These are phyloP conservation scores for Alternaria sp. DNA, from an alignment of 2,329 filamentous ascomycete genomes.

Conservation along the genomic window DNA sequence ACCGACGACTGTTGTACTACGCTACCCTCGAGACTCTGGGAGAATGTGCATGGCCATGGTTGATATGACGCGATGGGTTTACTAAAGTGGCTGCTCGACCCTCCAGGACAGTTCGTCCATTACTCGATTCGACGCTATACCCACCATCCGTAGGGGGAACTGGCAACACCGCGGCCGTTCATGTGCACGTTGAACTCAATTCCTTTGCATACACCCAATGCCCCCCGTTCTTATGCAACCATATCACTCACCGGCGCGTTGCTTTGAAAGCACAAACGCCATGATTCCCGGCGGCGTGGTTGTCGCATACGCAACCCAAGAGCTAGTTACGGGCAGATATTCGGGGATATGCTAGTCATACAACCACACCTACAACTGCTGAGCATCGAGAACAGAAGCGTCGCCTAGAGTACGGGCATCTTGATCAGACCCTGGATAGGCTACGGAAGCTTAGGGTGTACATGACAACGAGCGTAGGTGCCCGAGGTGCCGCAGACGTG, in stretches of 20 bases:
- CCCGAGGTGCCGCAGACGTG: not conserved
- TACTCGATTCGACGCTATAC: not conserved
- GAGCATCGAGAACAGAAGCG: not conserved
- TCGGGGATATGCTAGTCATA: conserved; percentile 9
- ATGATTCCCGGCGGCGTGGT: not conserved
- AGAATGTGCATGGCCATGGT: not conserved
- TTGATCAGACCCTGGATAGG: not conserved
- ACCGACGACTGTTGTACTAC: not conserved
- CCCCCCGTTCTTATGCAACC: not conserved
- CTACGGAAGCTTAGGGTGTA: not conserved
- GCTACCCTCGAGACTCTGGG: not conserved
- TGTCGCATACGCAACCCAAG: not conserved
- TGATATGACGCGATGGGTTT: not conserved
- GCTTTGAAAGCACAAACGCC: not conserved
- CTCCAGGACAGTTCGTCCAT: not conserved
- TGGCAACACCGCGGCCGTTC: conserved; percentile 3
- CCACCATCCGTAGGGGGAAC: not conserved
- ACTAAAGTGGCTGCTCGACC: too few relatives aligned
- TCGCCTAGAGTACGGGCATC: not conserved
- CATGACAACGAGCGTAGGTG: not conserved
- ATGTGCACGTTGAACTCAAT: not conserved
- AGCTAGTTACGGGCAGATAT: not conserved
- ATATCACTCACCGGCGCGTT: not conserved
- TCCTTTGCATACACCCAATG: not conserved
- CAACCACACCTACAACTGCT: not conserved